phyloP scores from a whole-genome alignment of 2,329 filamentous ascomycete genomes.

The Coniella vitis region DNA sequence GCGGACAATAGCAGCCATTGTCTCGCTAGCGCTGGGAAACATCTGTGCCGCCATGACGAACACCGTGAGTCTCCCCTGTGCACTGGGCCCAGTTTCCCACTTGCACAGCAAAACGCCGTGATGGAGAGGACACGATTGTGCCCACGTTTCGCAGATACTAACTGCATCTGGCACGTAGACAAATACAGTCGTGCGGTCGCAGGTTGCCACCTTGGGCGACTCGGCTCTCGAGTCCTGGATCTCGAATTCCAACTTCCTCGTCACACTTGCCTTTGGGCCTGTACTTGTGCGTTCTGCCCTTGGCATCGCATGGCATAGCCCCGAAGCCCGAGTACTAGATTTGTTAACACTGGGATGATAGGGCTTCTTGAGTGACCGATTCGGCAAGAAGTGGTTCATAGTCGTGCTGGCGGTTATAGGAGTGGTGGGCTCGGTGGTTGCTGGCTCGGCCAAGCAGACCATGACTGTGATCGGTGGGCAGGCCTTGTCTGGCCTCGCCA shows the following conservation, averaged over 20 bases:
- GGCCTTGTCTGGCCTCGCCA: slow-evolving; percentile 8
- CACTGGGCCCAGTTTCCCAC: too few relatives aligned
- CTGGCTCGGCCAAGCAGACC: slow-evolving; percentile 8
- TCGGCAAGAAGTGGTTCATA: slow-evolving; percentile 12
- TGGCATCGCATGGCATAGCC: background rate
- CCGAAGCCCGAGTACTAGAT: background rate
- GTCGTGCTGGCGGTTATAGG: slow-evolving; percentile 1
- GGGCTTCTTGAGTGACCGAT: slow-evolving; percentile 8
- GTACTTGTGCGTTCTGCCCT: background rate
- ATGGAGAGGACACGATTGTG: too few relatives aligned
- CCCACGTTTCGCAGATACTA: too few relatives aligned
- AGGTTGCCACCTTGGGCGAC: slow-evolving; percentile 6
- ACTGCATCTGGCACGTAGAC: background rate
- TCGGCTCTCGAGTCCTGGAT: slow-evolving; percentile 4
- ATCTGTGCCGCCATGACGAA: slow-evolving; percentile 11
- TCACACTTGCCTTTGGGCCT: slow-evolving; percentile 12
- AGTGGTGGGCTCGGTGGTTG: slow-evolving; percentile 5
- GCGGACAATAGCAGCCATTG: slow-evolving; percentile 10
- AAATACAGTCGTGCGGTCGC: slow-evolving; percentile 8
- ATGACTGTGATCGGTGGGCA: slow-evolving; percentile 6
- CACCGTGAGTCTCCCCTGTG: slow-evolving; percentile 2
- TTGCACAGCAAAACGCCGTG: too few relatives aligned
- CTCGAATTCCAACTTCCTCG: slow-evolving; percentile 8
- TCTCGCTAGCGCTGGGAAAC: slow-evolving; percentile 9
- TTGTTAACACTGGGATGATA: background rate